Percentiles rank a stretch among this genome's conserved stretches.
Evolutionary conservation across 2,329 filamentous ascomycete genomes (phyloP).

Genomic region (Fusarium vanettenii): DNA sequence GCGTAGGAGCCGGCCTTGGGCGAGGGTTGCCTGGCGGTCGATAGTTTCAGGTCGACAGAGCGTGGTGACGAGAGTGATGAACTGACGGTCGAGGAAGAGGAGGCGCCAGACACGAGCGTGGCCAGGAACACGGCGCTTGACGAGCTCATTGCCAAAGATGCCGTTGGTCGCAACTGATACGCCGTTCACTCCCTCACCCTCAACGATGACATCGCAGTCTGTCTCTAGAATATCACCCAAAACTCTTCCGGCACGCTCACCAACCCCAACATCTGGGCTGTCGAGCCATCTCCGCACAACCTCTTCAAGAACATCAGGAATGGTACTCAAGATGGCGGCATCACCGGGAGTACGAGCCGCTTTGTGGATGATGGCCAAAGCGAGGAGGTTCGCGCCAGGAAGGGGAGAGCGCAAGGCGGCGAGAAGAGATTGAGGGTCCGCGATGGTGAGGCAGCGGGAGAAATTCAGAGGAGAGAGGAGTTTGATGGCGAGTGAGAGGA

Average conservation of each 20-base stretch:
- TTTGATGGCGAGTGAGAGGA: conserved; percentile 66
- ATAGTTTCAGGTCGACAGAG: conserved; percentile 47
- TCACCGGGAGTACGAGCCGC: conserved; percentile 61
- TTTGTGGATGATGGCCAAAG: conserved; percentile 67
- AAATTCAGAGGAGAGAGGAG: conserved; percentile 67
- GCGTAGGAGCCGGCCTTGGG: conserved; percentile 65
- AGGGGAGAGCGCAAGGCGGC: conserved; percentile 65
- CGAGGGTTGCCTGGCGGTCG: conserved; percentile 58
- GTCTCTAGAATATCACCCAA: conserved; percentile 66
- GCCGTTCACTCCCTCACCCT: conserved; percentile 43
- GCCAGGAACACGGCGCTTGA: conserved; percentile 56
- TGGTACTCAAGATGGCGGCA: conserved; percentile 61
- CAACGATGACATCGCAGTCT: conserved; percentile 58
- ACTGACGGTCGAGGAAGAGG: conserved; percentile 58
- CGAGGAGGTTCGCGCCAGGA: conserved; percentile 68
- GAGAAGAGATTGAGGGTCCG: conserved; percentile 62
- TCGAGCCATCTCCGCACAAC: conserved; percentile 66
- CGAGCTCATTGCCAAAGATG: conserved; percentile 51
- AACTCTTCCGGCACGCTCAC: conserved; percentile 62
- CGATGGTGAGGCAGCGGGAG: conserved; percentile 61
- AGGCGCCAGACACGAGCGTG: conserved; percentile 66
- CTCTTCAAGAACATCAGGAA: conserved; percentile 60
- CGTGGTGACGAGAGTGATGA: conserved; percentile 58
- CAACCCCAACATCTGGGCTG: conserved; percentile 65
- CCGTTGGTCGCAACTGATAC: conserved; percentile 6